Evolutionary conservation across 345 rosid genomes (phyloP), one percentile per base, ranked within the genome.

Genomic region (Salix viminalis): DNA sequence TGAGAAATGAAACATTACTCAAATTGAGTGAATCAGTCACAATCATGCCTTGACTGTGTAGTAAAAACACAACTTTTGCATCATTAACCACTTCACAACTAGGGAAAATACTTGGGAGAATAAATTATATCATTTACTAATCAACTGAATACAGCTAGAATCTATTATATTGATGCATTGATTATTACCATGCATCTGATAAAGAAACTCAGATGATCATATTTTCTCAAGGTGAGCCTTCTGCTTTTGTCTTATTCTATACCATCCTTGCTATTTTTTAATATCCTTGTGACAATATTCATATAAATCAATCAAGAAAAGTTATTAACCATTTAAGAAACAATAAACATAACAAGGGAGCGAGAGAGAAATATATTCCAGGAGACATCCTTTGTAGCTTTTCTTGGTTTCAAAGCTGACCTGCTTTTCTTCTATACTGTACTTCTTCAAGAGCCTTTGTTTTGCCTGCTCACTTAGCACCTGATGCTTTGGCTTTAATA

Each of bases 341-440:
- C 30, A 14, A 26, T 3, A 62, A 7, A 8, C 11, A 32, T 32
- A 34, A 34, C 66, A 18, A n/a, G 18, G 41, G 79, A 26, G 56
- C 23, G 65, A 52, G 46, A 23, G 69, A 26, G n/a, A 50, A 46
- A 18, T 60, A 36, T 62, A 60, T 21, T 60, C 24, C 24, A 23
- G 30, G 44, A 74, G 37, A 42, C 34, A 6, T 26, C 32, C 7
- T 62, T 61, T 66, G 5, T 46, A 66, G n/a, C 19, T 4, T 50
- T 62, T 23, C 70, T 72, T 54, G 30, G 15, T 56, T 41, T 61
- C 18, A 74, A 67, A 69, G 54, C 89, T 73, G 52, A 96, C 99
- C 94, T 96, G 98, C 81, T 92, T 96, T n/a, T 93, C 94, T 70
- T 89, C 90, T 58, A 96, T 85, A 67, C 79, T 84, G 84, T 83